Evolutionary conservation across 2,329 filamentous ascomycete species (phyloP), one percentile per base, ranked within the genome.

Genomic region (Drechslerella dactyloides): DNA sequence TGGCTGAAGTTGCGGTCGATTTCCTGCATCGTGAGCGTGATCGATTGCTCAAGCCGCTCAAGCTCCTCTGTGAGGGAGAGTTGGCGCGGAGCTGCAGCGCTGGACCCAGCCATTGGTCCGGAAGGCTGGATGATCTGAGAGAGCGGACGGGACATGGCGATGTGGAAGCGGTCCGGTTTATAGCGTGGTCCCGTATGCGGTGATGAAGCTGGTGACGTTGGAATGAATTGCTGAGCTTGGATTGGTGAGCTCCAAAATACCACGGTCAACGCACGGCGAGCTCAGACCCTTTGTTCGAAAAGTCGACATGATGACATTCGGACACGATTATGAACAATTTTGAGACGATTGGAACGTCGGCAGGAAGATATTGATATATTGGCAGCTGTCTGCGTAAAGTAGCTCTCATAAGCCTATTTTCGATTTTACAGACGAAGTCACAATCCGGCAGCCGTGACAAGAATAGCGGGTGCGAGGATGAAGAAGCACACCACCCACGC

Each of bases 1-100:
- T 91, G 91, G 82, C 91, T 97, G 80, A 99, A 99, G 81, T 99
- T 99, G 80, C 91, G 90, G 79, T 99, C 94, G 82, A 99, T 99
- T 83, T 99, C 94, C 96, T 97, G 94, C 21, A 99, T 83, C 0
- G 93, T 97, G 44, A 97, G 84, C 0, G 94, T 99, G 76, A 99
- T 97, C 21, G 91, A 96, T 79, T 99, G 94, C 80, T 99, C 94
- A 2, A 99, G 83, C 80, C 89, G 93, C 81, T 99, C 94, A 59
- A 99, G 84, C 83, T 99, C 94, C 79, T 99, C 94, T 0, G 93
- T 96, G 70, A 97, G 84, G 3, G 91, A 91, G 70, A 97, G 82
- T 17, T 75, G 76, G 19, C 69, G 58, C 19, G 56, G 54, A 27
- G 33, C 60, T 23, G 46, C 54, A 0, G 57, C 13, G 13, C 13